Evolutionary conservation across 176 grass and related monocot species (phyloP).

Genomic region (Hyparrhenia diplandra): DNA sequence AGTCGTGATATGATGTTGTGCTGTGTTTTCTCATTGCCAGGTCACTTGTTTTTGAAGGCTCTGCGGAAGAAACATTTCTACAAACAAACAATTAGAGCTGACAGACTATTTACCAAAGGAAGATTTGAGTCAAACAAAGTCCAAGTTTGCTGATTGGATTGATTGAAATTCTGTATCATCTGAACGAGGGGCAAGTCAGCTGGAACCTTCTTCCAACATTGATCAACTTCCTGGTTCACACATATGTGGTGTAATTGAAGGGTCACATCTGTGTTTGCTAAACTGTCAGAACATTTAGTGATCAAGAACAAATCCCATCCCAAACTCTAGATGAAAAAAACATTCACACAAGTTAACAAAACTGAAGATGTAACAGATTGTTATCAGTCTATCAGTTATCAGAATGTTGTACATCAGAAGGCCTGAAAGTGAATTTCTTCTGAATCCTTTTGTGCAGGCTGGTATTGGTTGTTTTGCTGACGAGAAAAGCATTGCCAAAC

Average conservation of each 20-base stretch:
- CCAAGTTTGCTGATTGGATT: constrained; percentile 58
- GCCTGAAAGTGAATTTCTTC: not conserved
- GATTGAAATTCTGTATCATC: constrained; percentile 54
- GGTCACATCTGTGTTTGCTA: constrained; percentile 19
- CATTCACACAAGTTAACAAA: not conserved
- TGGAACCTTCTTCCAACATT: constrained; percentile 30
- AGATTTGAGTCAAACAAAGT: constrained; percentile 24
- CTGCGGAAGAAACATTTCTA: constrained; percentile 89
- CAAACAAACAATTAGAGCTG: constrained; percentile 76
- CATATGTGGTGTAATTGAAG: constrained; percentile 30
- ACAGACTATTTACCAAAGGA: constrained; percentile 59
- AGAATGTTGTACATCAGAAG: not conserved
- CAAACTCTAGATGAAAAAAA: not conserved
- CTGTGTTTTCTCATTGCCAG: too few species aligned
- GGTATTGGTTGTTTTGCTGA: not conserved
- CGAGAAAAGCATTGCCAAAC: not conserved
- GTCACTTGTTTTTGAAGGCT: constrained; percentile 52
- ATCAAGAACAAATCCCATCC: constrained; percentile 16
- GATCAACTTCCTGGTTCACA: constrained; percentile 14
- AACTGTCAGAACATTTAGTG: constrained; percentile 13
- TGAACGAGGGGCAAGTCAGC: constrained; percentile 42
- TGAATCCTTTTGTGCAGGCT: constrained; percentile 4
- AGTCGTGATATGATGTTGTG: not conserved
- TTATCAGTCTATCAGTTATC: not conserved
- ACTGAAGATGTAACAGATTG: constrained; percentile 2